phyloP scores from a whole-genome alignment of 1,139 yeast species.

The Sugiyamaella neomexicana region DNA sequence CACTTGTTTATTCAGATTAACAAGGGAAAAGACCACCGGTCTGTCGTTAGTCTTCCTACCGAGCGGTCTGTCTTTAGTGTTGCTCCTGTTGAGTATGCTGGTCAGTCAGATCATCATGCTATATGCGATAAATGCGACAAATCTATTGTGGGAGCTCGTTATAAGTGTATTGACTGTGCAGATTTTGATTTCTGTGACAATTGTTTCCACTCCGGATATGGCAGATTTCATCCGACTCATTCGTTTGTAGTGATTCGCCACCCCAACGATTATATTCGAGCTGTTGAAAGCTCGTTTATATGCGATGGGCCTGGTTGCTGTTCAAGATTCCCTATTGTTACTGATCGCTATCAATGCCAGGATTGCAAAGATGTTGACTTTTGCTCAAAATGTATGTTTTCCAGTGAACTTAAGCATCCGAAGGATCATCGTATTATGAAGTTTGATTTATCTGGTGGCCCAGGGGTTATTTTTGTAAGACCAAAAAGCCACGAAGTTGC shows the following conservation, averaged over 20 bases:
- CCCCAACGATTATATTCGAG: slow-evolving; percentile 18
- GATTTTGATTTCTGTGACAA: slow-evolving; percentile 54
- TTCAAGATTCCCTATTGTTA: slow-evolving; percentile 37
- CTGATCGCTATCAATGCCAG: slow-evolving; percentile 52
- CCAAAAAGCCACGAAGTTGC: not conserved
- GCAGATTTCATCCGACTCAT: slow-evolving; percentile 25
- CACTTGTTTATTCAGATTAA: slow-evolving; percentile 30
- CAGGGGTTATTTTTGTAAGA: slow-evolving; percentile 2
- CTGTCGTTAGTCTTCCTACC: too few relatives aligned
- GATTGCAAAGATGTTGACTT: slow-evolving; percentile 54
- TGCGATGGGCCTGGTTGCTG: slow-evolving; percentile 19
- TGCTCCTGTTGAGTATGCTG: too few relatives aligned
- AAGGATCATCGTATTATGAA: slow-evolving; percentile 33
- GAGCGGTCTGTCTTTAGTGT: too few relatives aligned
- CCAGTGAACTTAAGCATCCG: slow-evolving; percentile 30
- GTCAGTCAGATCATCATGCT: slow-evolving; percentile 21
- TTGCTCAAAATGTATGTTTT: slow-evolving; percentile 49
- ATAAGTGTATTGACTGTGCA: slow-evolving; percentile 51
- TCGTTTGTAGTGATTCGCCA: slow-evolving; percentile 27
- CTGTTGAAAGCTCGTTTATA: not conserved
- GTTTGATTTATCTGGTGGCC: slow-evolving; percentile 12
- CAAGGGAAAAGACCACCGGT: not conserved
- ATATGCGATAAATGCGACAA: slow-evolving; percentile 29
- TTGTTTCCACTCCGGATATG: slow-evolving; percentile 36
- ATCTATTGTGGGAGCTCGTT: slow-evolving; percentile 39